Evolutionary conservation across 2,329 filamentous ascomycete genomes (phyloP), one percentile per base, ranked within the genome.

Genomic region (Scortechinia acanthostroma): DNA sequence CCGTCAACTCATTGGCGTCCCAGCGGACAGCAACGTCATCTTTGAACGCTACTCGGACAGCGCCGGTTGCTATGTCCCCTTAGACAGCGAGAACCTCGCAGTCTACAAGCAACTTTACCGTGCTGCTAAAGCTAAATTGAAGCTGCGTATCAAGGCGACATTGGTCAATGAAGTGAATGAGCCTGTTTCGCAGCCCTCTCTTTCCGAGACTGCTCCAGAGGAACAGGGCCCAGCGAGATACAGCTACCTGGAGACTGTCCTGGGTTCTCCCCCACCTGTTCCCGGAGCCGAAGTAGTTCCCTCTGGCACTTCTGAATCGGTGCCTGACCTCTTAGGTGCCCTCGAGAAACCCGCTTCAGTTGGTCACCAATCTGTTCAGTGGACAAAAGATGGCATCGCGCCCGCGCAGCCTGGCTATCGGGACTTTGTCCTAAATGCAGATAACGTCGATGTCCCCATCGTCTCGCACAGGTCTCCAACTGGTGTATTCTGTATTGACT

Each of bases 61-160:
- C 52, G 88, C 89, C 52, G 85, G 76, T 42, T 73, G 81, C 51
- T 97, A 86, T 65, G 78, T 97, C 52, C 73, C 77, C 40, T 83
- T 98, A 48, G 86, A 95, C 62, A 72, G 80, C 50, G 73, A 74
- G 60, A 94, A 95, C 58, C 68, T 77, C 5, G 74, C 87, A 42
- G 88, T 95, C 57, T 98, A 95, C 75, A 97, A 96, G 73, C 93
- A 96, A 62, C 83, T 98, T 35, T 91, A 93, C 62, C 86, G 93
- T 57, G 93, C 93, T 53, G 93, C 93, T 51, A 98, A 96, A 73
- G 93, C 93, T 28, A 98, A 98, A 76, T 82, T 91, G 52, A 98
- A 97, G 82, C 83, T 98, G 54, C 91, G 93, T 65, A 78, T 98
- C 48, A 88, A 82, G 53, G 84, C 87, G 28, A 83, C 78, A 15